Base-by-base conservation (phyloP, 2,329 filamentous ascomycete genomes). In the Cryphonectria naterciae region DNA sequence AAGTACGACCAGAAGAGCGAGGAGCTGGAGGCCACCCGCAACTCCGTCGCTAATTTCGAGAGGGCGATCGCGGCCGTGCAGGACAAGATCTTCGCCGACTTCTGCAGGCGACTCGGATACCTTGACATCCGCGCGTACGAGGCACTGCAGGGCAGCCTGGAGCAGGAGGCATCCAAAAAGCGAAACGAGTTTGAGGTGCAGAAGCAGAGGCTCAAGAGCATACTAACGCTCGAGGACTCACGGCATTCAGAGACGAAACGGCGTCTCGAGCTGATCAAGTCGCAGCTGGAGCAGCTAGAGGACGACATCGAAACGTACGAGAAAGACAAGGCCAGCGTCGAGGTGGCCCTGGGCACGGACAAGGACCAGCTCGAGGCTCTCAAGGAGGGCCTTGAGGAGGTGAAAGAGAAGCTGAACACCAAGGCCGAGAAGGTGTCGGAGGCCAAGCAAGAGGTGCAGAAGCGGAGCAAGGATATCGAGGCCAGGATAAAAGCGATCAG, bases 71-170 rank as follows among this genome's bases (percentile, higher is more conserved):
- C 92, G 60, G 87, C 89, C 68, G 93, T 97, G 25, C 94, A 98
- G 78, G 96, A 99, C 78, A 88, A 94, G 75, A 87, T 99, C 41
- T 99, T 98, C 80, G 86, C 86, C 32, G 86, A 86, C 56, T 99
- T 99, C 83, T 99, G 96, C 83, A 88, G 90, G 76, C 89, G 93
- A 69, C 89, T 98, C 28, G 94, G 95, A 0, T 98, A 97, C 79
- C 86, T 89, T 70, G 92, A 97, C 77, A 97, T 99, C 74, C 93
- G 95, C 71, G 93, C 94, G 70, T 99, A 98, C 77, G 94, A 98
- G 79, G 92, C 92, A 37, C 95, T 97, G 75, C 96, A 98, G 81
- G 95, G 96, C 65, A 94, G 92, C 58, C 84, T 97, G 65, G 95
- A 98, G 80, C 93, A 97, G 79, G 94, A 98, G 79, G 93, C 93